These are phyloP conservation scores for Xylaria sp. DNA, from an alignment of 2,329 filamentous ascomycete species.

Conservation along the genomic window DNA sequence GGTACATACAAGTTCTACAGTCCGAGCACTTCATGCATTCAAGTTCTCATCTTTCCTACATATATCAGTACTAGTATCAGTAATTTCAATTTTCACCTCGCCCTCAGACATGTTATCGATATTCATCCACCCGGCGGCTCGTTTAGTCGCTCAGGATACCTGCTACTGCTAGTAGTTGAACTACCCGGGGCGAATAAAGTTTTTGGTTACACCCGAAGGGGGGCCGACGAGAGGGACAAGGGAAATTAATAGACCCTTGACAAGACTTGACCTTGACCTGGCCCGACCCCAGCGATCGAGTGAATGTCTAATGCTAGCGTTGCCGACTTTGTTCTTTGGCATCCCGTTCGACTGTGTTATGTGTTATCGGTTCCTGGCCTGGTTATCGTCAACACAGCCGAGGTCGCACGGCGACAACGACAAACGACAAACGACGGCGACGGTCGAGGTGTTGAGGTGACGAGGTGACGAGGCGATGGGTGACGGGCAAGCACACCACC, in stretches of 20 bases:
- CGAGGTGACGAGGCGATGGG: background rate
- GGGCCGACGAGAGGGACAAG: slow-evolving; percentile 11
- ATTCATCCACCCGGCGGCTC: background rate
- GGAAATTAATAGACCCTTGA: slow-evolving; percentile 23
- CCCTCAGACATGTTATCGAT: background rate
- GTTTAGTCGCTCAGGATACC: background rate
- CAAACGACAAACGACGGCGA: slow-evolving; percentile 3
- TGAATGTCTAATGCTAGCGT: background rate
- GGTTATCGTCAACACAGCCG: slow-evolving; percentile 1
- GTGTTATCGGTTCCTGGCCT: slow-evolving; percentile 1
- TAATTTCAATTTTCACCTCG: slow-evolving; percentile 4
- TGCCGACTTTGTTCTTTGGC: background rate
- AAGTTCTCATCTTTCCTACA: background rate
- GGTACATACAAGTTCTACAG: background rate
- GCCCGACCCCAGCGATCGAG: slow-evolving; percentile 3
- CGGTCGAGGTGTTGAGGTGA: slow-evolving; percentile 11
- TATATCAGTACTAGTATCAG: background rate
- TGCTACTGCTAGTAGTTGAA: background rate
- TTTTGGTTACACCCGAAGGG: slow-evolving; percentile 19
- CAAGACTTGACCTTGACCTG: slow-evolving; percentile 4
- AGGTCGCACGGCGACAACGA: slow-evolving; percentile 10
- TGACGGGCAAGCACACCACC: slow-evolving; percentile 1
- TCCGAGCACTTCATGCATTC: slow-evolving; percentile 12
- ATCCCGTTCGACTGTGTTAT: background rate
- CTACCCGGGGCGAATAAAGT: slow-evolving; percentile 1